Evolutionary conservation across 2,329 filamentous ascomycete genomes (phyloP), one percentile per base, ranked within the genome.

Genomic region (Delphinella strobiligena): DNA sequence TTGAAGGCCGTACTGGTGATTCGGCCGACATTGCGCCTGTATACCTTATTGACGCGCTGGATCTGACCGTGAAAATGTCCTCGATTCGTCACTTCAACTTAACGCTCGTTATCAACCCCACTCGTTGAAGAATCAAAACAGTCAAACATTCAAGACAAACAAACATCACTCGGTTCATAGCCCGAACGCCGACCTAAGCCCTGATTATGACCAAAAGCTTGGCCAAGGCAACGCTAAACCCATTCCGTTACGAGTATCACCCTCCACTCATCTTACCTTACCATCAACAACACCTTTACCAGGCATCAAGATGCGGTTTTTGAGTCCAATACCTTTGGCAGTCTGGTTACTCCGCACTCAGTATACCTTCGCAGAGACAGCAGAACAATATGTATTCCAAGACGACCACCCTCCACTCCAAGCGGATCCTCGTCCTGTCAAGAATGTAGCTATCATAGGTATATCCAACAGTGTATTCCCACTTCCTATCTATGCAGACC

Each of bases 1-100:
- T 69, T 41, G 73, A 71, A 9, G 77, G 71, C 49, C 79, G 68
- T 34, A 69, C 61, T 24, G 67, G 58, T 27, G 61, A 61, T 40
- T 50, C 44, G 18, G 59, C 54, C 38, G 61, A 55, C 63, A 66
- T 66, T 32, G 8, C 36, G 30, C 11, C 4, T 4, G 30, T 27
- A 12, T 27, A 12, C 12, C 22, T 7, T 27, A 7, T 32, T 3
- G 8, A 22, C 22, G 22, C 22, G 22, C 22, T 27, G 7, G 22
- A 12, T 27, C 7, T 7, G 7, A 12, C 22, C 12, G 12, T 7
- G 12, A 12, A 27, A 12, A 7, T 7, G 22, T 27, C 12, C 22
- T n/a, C n/a, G n/a, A n/a, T n/a, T n/a, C n/a, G n/a, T n/a, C n/a
- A n/a, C n/a, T n/a, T n/a, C n/a, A n/a, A n/a, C n/a, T n/a, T n/a